phyloP scores from a whole-genome alignment of 2,329 filamentous ascomycete genomes.

The Fusarium buxicola region DNA sequence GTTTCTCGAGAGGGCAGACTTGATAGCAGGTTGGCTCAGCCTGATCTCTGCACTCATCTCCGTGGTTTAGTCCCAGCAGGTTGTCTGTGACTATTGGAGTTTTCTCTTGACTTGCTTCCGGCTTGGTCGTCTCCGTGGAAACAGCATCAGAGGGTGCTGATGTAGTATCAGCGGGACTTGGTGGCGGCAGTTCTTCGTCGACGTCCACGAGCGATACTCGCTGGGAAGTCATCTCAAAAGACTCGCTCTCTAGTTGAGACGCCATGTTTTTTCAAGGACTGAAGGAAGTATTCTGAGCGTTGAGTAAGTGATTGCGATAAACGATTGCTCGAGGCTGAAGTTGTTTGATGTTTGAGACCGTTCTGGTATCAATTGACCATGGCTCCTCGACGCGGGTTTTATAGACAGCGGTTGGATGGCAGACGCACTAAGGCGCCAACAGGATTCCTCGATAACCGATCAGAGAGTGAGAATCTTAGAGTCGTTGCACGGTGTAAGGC shows the following conservation, averaged over 20 bases:
- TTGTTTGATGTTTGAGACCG: background rate
- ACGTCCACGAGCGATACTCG: background rate
- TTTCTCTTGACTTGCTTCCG: background rate
- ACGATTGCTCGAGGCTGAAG: no score
- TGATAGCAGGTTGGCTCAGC: background rate
- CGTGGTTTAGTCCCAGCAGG: background rate
- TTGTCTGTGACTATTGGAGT: background rate
- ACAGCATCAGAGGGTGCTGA: background rate
- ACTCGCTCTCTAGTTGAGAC: background rate
- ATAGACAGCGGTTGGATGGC: background rate
- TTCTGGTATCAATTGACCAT: background rate
- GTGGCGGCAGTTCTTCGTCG: background rate
- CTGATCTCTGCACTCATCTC: background rate
- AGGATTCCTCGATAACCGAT: background rate
- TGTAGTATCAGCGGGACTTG: background rate
- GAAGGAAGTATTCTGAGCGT: background rate
- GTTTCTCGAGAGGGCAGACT: slow-evolving; percentile 13
- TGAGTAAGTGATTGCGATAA: no score
- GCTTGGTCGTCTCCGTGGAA: background rate
- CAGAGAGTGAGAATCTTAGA: slow-evolving; percentile 2
- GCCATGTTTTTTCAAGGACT: background rate
- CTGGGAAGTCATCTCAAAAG: background rate
- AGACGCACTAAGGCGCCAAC: background rate
- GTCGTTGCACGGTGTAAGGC: slow-evolving; percentile 1
- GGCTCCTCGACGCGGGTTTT: background rate